Evolutionary conservation across 352 stramenopile genomes (phyloP), one percentile per base, ranked within the genome.

Genomic region (Globisporangium irregulare): DNA sequence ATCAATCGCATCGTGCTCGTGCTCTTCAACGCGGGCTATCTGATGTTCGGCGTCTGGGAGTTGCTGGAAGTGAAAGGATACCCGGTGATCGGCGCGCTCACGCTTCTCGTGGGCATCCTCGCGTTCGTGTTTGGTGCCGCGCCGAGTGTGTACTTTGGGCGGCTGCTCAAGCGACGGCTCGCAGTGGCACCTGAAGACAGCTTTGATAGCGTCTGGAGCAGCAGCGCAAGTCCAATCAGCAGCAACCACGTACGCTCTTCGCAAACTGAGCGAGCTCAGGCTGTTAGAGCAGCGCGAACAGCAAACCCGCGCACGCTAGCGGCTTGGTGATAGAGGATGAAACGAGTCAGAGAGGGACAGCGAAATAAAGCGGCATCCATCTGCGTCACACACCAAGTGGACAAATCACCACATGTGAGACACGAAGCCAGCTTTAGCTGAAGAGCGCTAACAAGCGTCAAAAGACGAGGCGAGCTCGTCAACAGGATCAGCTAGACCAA

Each of bases 61-160:
- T 12, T 66, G 43, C 60, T 66, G 41, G 9, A 66, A 18, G 25
- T 50, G 20, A 46, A 57, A n/a, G 60, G 56, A 2, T 66, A 27
- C 14, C 24, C 59, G n/a, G 38, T 27, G 36, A 55, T 54, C 38
- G 24, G 24, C 38, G 27, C 24, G 24, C 36, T 62, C 57, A 50
- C 57, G 20, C 7, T 62, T 2, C 7, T 62, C 34, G 57, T 62
- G 18, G 59, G 7, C 8, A 18, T 43, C 8, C 25, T 56, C n/a
- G 59, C 36, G 59, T 56, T 64, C 43, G 59, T 24, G 38, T 64
- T 55, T 20, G 59, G 59, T 1, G 38, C 38, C 2, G 25, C n/a
- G 7, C 25, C 41, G 24, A 64, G 36, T 24, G 9, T 27, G 57
- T 27, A 34, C 36, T 63, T 53, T 63, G 34, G 34, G 1, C 22